Evolutionary conservation across 2,329 filamentous ascomycete genomes (phyloP), one percentile per base, ranked within the genome.

Genomic region (Erysiphe pulchra): DNA sequence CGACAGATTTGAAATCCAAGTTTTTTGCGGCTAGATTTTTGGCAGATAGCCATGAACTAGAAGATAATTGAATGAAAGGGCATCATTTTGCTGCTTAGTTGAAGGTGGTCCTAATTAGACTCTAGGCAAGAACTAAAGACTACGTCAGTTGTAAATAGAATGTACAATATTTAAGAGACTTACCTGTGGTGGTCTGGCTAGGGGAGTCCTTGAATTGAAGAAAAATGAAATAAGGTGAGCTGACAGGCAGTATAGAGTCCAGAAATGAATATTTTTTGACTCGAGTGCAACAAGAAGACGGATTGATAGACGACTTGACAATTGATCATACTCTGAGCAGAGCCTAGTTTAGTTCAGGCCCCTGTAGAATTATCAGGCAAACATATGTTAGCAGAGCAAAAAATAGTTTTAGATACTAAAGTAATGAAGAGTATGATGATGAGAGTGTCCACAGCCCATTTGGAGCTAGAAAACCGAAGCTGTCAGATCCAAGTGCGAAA

Each of bases 41-140:
- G 50, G 52, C 51, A 48, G 46, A 46, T 45, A 46, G 49, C 50
- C 50, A 40, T 42, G 31, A 32, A 49, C 50, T 55, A 55, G 52
- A 52, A 55, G 45, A 31, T 40, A 31, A 41, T 24, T n/a, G 39
- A 47, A 37, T 33, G 17, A 34, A 47, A 48, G 55, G 50, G 54
- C 53, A 56, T 55, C 54, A 53, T 53, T 48, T 38, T 36, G 43
- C 52, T 53, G 54, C 51, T 52, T 50, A 53, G 34, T 53, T 47
- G 46, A 44, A 48, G 49, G 47, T 47, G 46, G 42, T 39, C 28
- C 42, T 38, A 42, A 28, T 20, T 24, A 18, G 18, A 28, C 18
- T 20, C 20, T 17, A 41, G 12, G 39, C 12, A 28, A 41, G 10
- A 20, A 7, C 16, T 11, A 14, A 20, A 18, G 8, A 41, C 20